Evolutionary conservation across 441 rosid species (phyloP).

Genomic region (Rhodomyrtus psidioides): DNA sequence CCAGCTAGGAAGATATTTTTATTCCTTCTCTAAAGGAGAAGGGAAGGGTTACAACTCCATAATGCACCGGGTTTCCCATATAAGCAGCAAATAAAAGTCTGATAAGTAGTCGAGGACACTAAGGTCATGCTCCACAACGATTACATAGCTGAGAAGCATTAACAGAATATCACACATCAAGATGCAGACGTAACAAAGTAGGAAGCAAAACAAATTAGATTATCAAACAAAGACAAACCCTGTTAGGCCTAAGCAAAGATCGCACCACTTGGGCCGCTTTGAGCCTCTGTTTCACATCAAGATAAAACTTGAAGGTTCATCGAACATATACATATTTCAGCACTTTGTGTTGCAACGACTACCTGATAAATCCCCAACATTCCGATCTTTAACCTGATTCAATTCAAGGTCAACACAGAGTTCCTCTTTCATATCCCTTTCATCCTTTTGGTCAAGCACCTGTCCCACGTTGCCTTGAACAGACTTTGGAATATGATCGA

Average conservation of each 20-base stretch:
- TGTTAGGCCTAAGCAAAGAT: conserved; percentile 78
- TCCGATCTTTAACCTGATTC: conserved; percentile 90
- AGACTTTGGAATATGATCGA: conserved; percentile 92
- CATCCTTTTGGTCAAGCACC: conserved; percentile 89
- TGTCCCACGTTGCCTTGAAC: conserved; percentile 91
- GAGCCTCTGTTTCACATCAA: conserved; percentile 95
- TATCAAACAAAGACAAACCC: conserved; percentile 26
- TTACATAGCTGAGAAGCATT: conserved; percentile 66
- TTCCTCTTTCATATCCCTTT: conserved; percentile 63
- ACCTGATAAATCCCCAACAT: conserved; percentile 88
- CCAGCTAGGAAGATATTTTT: conserved; percentile 92
- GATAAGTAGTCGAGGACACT: conserved; percentile 94
- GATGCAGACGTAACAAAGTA: not conserved
- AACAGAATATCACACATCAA: not conserved
- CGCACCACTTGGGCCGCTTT: conserved; percentile 95
- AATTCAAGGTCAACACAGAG: conserved; percentile 80
- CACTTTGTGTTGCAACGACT: conserved; percentile 91
- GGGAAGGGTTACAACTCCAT: conserved; percentile 97
- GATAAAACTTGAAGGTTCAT: conserved; percentile 94
- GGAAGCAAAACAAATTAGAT: not conserved
- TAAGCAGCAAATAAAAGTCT: conserved; percentile 87
- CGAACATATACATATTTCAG: conserved; percentile 95
- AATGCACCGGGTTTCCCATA: conserved; percentile 98
- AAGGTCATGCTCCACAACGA: conserved; percentile 98
- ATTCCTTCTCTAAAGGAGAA: conserved; percentile 97